These are phyloP conservation scores for Pythium aquatile DNA, from an alignment of 352 stramenopile genomes.

Conservation along the genomic window DNA sequence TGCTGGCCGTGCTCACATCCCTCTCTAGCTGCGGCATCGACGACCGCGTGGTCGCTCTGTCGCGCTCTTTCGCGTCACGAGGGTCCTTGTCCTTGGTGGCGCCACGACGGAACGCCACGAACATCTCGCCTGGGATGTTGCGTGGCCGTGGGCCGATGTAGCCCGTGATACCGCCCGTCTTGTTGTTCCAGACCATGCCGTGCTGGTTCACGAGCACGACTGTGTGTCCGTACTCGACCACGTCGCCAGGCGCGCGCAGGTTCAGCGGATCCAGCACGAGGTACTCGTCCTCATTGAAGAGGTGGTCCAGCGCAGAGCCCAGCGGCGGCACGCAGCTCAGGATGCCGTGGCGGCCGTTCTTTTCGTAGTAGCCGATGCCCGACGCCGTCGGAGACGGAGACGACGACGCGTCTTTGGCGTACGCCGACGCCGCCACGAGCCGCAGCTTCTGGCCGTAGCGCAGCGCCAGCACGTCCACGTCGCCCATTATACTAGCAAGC, in stretches of 20 bases:
- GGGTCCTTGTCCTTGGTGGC: constrained; percentile 17
- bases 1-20: constrained; percentile 17
- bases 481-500: constrained; percentile 13
- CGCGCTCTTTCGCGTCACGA: constrained; percentile 8
- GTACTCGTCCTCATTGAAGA: constrained; percentile 87
- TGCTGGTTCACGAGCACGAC: constrained; percentile 85
- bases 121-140: constrained; percentile 73
- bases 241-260: constrained; percentile 37
- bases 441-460: constrained; percentile 74
- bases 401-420: constrained; percentile 28
- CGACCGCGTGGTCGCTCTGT: not conserved
- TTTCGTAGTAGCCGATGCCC: constrained; percentile 84
- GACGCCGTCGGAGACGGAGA: constrained; percentile 16
- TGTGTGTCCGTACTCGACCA: constrained; percentile 69
- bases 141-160: constrained; percentile 74
- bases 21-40: constrained; percentile 10
- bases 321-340: constrained; percentile 79
- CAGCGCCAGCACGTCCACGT: constrained; percentile 36
- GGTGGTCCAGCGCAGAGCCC: constrained; percentile 56
- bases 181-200: constrained; percentile 88
- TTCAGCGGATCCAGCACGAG: constrained; percentile 65
- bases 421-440: constrained; percentile 55
- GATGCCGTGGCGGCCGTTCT: constrained; percentile 83
- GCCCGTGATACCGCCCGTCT: constrained; percentile 83
- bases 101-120: constrained; percentile 54